A percentile compares a stretch with the other conserved stretches of the same genome.
Evolutionary conservation across 495 filamentous ascomycete species (phyloP).

Genomic region (Xylaria venustula): DNA sequence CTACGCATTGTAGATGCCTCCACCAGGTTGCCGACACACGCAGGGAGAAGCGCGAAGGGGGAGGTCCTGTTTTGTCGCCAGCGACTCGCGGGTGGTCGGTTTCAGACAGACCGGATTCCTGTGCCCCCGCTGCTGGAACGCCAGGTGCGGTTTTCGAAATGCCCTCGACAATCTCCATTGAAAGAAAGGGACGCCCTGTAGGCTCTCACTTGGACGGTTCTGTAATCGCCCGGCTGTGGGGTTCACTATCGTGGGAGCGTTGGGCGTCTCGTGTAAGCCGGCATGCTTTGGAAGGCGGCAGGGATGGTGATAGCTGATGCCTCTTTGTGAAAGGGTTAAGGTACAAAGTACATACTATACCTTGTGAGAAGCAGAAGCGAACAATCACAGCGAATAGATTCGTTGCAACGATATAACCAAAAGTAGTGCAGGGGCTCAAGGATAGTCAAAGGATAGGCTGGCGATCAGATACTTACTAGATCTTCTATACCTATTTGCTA

Average conservation of each 20-base stretch:
- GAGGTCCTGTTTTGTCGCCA: slow-evolving; percentile 34
- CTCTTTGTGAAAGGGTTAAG: background rate
- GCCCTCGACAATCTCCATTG: slow-evolving; percentile 29
- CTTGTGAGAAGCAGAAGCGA: no score
- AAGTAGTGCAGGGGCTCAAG: no score
- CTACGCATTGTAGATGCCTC: slow-evolving; percentile 74
- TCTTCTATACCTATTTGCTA: no score
- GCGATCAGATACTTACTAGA: no score
- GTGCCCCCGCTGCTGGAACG: slow-evolving; percentile 4
- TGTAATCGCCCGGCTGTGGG: background rate
- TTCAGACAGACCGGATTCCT: slow-evolving; percentile 16
- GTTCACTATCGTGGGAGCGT: background rate
- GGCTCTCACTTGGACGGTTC: no score
- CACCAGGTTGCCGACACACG: slow-evolving; percentile 69
- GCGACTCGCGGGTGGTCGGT: slow-evolving; percentile 32
- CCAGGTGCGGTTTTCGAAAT: slow-evolving; percentile 31
- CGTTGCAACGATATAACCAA: no score
- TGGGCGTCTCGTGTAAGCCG: background rate
- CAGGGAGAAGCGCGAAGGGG: slow-evolving; percentile 66
- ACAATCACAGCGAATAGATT: no score
- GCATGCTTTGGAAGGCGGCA: background rate
- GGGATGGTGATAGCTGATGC: background rate
- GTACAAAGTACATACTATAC: background rate
- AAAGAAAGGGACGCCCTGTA: no score
- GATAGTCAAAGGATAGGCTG: no score